A percentile compares a stretch with the other conserved stretches of the same genome.
Conservation (phyloP, 495 filamentous ascomycete species). For the Annulohypoxylon moriforme region DNA sequence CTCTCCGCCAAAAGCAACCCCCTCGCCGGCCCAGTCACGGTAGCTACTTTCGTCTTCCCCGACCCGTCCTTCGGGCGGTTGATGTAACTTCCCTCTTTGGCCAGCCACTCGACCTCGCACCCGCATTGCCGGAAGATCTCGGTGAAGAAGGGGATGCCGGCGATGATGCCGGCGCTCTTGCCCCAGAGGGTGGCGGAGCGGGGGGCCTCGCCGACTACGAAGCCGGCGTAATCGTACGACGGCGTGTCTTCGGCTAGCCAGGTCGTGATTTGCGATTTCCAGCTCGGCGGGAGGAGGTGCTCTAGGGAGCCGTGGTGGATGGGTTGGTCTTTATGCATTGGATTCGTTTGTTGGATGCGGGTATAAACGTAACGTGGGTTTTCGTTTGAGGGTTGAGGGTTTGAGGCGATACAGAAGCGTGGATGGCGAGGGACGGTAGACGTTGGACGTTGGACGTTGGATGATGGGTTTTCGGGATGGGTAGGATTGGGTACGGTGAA, state of each 20-base stretch:
- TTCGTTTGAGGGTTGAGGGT: too few relatives aligned
- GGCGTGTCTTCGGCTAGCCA: constrained; percentile 98
- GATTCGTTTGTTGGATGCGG: neutral
- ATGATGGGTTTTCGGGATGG: neutral
- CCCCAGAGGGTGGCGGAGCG: constrained; percentile 86
- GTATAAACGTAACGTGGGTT: too few relatives aligned
- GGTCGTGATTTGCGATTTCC: constrained; percentile 79
- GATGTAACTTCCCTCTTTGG: constrained; percentile 77
- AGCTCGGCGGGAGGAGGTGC: constrained; percentile 84
- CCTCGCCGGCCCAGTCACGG: constrained; percentile 85
- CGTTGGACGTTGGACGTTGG: neutral
- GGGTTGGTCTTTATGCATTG: constrained; percentile 48
- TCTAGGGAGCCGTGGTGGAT: constrained; percentile 77
- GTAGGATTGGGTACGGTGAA: constrained; percentile 1
- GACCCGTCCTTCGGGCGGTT: constrained; percentile 60
- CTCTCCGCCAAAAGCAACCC: constrained; percentile 91
- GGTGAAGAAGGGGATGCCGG: constrained; percentile 94
- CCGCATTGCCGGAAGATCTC: constrained; percentile 91
- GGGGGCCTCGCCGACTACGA: constrained; percentile 85
- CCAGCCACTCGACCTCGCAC: constrained; percentile 90
- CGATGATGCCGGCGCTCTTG: constrained; percentile 88
- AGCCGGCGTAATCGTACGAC: constrained; percentile 95
- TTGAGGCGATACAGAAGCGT: neutral
- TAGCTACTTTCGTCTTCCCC: constrained; percentile 72
- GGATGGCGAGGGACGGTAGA: too few relatives aligned